Evolutionary conservation across 192 early-diverging fungal genomes (phyloP), one percentile per base, ranked within the genome.

Genomic region (Rhizophagus clarus): DNA sequence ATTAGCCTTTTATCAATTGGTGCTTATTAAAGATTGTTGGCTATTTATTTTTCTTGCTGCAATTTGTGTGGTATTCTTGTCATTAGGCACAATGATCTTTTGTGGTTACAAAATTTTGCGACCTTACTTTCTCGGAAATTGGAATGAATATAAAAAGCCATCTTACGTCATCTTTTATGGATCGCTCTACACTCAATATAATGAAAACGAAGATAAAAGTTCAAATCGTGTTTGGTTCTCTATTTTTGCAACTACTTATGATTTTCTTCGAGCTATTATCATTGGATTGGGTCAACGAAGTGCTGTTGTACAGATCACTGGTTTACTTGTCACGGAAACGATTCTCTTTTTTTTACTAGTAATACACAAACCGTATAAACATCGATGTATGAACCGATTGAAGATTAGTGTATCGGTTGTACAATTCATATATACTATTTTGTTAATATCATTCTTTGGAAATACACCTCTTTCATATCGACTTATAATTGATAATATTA

Each of bases 221-320:
- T 15, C 56, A 60, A 31, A 17, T 75, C n/a, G 74, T 32, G 34
- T 76, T n/a, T 76, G 60, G 61, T 76, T 76, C 34, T 76, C 63
- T 8, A 24, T 20, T 63, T 37, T 37, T 11, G 42, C 10, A 26
- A 5, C 42, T 12, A 24, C 74, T 26, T 76, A 62, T 63, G 74
- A 76, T 63, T 61, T 76, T 28, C 11, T 61, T 76, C 51, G 74
- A 76, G 74, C 29, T 8, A 11, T 76, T 28, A 14, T 34, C 74
- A 62, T 37, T 62, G 74, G 74, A 37, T 8, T 37, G 20, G 74
- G 29, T 45, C 74, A 34, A 63, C 12, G 29, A 22, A 32, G n/a
- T 40, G 31, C 7, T 24, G 3, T 62, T 40, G n/a, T 2, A 11
- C 74, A 76, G 63, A 62, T 37, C 1, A 2, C n/a, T 11, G 31